Base-by-base conservation (phyloP, 2,329 filamentous ascomycete species). In the Corniculantispora saksenae region DNA sequence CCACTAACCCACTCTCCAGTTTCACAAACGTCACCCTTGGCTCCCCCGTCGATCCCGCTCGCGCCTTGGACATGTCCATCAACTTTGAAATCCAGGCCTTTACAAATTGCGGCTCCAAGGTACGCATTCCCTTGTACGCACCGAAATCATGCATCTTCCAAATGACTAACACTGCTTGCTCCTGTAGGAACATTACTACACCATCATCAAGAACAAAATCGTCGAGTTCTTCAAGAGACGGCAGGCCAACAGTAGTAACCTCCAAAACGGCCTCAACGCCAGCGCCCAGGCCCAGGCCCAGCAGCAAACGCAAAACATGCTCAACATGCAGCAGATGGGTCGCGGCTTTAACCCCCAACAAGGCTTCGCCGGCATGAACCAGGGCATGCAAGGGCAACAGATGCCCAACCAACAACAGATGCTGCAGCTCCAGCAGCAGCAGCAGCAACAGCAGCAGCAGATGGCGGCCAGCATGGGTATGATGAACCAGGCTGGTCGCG, bases 311-410 rank as follows among this genome's bases (percentile, higher is more conserved):
- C 80, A 83, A 66, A 77, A 83, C 62, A 79, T 86, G 77, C 81
- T 86, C 79, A 84, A 80, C 65, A 81, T 86, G 78, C 82, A 83
- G 66, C 81, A 84, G 67, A 82, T 86, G 77, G 79, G 80, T 47
- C 80, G 85, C 43, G 80, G 80, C 15, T 81, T 53, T 84, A 75
- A 0, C 84, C 8, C 75, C 77, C 86, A 84, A 66, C 84, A 82
- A 69, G 81, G 80, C 1, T 88, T 89, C 65, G 85, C 85, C 67
- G 82, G 84, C 56, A 79, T 88, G 61, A 47, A 47, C 43, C 85
- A 86, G 66, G 29, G 27, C 53, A 64, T 64, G 56, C 63, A 32
- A 19, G 48, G 63, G 27, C 85, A 86, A 63, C 83, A 81, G 29
- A 60, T 63, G 86, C 87, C 83, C 86, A 88, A 69, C 58, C 75